Conservation (phyloP, 2,329 filamentous ascomycete species). For the Aspergillus fumigatiaffinis region DNA sequence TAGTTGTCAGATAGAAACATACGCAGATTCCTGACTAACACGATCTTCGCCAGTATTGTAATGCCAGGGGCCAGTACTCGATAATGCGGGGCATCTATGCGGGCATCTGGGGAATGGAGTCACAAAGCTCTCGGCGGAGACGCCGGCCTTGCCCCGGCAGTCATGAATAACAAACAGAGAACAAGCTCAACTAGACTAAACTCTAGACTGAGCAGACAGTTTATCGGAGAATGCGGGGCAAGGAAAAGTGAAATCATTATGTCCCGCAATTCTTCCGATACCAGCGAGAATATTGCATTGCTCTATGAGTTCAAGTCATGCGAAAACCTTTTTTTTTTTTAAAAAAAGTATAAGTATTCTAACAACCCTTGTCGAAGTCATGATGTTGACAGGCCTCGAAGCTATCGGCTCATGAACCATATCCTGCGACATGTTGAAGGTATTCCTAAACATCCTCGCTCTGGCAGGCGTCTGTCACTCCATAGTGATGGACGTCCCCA, state of each 20-base stretch:
- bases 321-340: too few species aligned
- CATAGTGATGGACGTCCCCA: conserved; percentile 1
- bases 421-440: neutral
- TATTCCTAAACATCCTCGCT: neutral
- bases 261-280: neutral
- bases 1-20: too few species aligned
- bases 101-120: neutral
- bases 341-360: neutral
- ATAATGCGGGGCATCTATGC: neutral
- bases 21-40: too few species aligned
- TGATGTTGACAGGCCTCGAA: neutral
- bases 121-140: neutral
- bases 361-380: neutral
- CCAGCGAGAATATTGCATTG: neutral
- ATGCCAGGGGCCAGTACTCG: too few species aligned
- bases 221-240: neutral
- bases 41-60: too few species aligned
- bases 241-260: neutral
- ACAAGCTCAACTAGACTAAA: neutral
- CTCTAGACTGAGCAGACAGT: neutral
- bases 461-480: neutral
- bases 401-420: too few species aligned
- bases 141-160: neutral
- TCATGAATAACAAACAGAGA: neutral
- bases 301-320: neutral